phyloP scores from a whole-genome alignment of 805 yeast genomes.

The Scheffersomyces amazonensis region DNA sequence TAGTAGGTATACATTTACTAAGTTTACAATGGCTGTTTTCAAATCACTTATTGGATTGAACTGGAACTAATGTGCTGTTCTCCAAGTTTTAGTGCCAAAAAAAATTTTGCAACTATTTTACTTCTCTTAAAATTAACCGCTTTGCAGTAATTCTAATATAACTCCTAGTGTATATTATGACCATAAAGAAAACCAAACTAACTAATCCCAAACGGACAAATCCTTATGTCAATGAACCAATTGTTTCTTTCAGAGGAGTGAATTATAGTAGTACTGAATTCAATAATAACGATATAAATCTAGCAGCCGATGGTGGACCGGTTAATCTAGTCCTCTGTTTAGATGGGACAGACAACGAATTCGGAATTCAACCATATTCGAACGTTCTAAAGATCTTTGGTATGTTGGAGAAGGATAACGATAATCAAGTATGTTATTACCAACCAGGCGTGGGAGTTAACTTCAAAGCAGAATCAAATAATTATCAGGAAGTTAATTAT shows the following conservation, averaged over 20 bases:
- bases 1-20: too few species aligned
- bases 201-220: background rate
- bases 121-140: too few species aligned
- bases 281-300: too few species aligned
- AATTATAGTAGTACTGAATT: background rate
- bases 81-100: too few species aligned
- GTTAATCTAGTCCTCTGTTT: slow-evolving; percentile 52
- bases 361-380: slow-evolving; percentile 53
- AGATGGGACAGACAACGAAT: slow-evolving; percentile 62
- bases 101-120: too few species aligned
- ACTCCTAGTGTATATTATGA: too few species aligned
- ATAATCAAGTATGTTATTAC: slow-evolving; percentile 54
- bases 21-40: too few species aligned
- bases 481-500: slow-evolving; percentile 16
- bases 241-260: background rate
- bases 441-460: slow-evolving; percentile 67
- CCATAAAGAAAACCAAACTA: too few species aligned
- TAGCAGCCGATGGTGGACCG: too few species aligned
- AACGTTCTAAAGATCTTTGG: slow-evolving; percentile 53
- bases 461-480: slow-evolving; percentile 38
- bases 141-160: too few species aligned
- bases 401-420: slow-evolving; percentile 45
- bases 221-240: background rate
- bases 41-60: too few species aligned
- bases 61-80: too few species aligned